A percentile compares a stretch with the other conserved stretches of the same genome.
Evolutionary conservation across 768 basidiomycete genomes (phyloP).

Genomic region (Leccinum sublutescens): DNA sequence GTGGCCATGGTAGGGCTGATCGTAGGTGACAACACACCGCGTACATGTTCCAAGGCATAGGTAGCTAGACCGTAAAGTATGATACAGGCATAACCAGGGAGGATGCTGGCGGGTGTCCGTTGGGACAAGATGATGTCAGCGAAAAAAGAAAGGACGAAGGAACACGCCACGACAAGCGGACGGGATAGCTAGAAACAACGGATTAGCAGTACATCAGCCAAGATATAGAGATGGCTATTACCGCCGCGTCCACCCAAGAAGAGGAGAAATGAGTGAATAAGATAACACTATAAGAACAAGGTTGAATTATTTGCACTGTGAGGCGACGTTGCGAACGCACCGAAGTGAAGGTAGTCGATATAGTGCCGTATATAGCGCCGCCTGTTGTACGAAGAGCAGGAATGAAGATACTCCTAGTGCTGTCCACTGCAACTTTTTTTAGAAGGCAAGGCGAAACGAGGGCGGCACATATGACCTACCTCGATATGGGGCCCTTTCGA

Average conservation of each 20-base stretch:
- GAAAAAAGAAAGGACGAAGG: conserved; percentile 54
- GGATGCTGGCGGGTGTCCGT: conserved; percentile 35
- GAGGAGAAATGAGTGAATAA: conserved; percentile 69
- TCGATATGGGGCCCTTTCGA: conserved; percentile 56
- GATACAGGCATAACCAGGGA: conserved; percentile 69
- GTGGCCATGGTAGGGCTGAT: conserved; percentile 56
- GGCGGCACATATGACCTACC: conserved; percentile 38
- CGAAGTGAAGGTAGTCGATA: conserved; percentile 65
- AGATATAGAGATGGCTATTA: conserved; percentile 45
- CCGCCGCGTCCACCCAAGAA: conserved; percentile 59
- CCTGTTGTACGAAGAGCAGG: conserved; percentile 66
- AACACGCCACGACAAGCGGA: conserved; percentile 43
- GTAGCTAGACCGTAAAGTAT: conserved; percentile 58
- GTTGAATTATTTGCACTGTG: not conserved
- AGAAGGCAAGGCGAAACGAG: conserved; percentile 3
- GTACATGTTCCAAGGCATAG: conserved; percentile 60
- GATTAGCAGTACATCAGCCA: conserved; percentile 20
- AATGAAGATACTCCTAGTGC: conserved; percentile 66
- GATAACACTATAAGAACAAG: conserved; percentile 50
- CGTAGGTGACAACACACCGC: conserved; percentile 54
- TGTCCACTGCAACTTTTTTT: conserved; percentile 54
- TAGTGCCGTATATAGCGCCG: conserved; percentile 64
- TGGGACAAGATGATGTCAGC: conserved; percentile 50
- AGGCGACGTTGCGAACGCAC: conserved; percentile 38
- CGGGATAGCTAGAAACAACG: conserved; percentile 45